Base-by-base conservation (phyloP, 306 rosid species). In the Dalbergia cochinchinensis region DNA sequence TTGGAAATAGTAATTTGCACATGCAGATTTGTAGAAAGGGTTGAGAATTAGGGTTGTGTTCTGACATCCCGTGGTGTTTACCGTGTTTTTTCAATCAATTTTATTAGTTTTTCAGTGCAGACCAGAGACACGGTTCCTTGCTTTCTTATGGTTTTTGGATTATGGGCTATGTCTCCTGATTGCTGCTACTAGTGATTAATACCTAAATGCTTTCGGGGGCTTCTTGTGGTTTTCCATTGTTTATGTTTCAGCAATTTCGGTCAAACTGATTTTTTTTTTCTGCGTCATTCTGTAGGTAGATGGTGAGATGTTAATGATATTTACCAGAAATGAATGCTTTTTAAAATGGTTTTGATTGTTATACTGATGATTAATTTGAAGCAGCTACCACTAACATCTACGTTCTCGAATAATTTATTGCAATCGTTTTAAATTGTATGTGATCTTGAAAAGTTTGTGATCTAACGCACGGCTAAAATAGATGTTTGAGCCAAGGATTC, bases 1-100 rank as follows among this genome's bases (percentile, higher is more conserved):
- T 57, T 57, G 53, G 73, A 51, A 76, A 51, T 20, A 37, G 1
- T 12, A 19, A 20, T 15, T 12, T 65, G 13, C 19, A 7, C 39
- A 50, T 37, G 73, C 33, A 35, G 51, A 33, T 76, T 75, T 75
- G 37, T n/a, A 63, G 19, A 11, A 10, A 62, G n/a, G 64, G 42
- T 62, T 5, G 37, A 62, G 37, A 19, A 0, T 1, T 12, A 58
- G 57, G 22, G 62, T 51, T 48, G 18, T 48, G 15, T 48, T 48
- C 15, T 50, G 19, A 15, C 1, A 50, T 50, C 4, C 47, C 47
- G 10, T 42, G 47, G 47, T 42, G 47, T 42, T 42, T 11, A 47
- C 48, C 13, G 35, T 37, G 18, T 13, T 48, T 19, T 65, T 51
- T 53, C 48, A 35, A 53, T 77, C n/a, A 18, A 54, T 39, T 63